Evolutionary conservation across 371 early-diverging fungal species (phyloP), one percentile per base, ranked within the genome.

Genomic region (Circinella minor): DNA sequence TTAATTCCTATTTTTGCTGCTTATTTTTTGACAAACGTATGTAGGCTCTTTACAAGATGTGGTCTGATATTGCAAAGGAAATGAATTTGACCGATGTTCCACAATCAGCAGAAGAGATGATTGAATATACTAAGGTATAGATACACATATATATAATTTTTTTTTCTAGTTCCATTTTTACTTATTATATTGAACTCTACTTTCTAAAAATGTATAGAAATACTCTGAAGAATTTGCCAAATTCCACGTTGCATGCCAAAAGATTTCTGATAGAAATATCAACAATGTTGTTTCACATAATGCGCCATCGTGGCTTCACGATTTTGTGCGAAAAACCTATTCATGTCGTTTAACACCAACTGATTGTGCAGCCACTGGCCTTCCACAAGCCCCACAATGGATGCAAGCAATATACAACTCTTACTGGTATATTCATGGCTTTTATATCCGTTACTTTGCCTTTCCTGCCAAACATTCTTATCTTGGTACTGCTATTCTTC

Each of bases 11-110:
- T 27, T 27, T 27, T 27, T 27, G 2, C 27, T 2, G 2, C 2
- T 54, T 54, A 54, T n/a, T 54, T 13, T 6, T 4, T 6, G 15
- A n/a, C 20, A 54, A 18, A 6, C 54, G 34, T 27, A 57, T 55
- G n/a, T 51, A 68, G 61, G 78, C 78, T 10, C 68, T 76, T 48
- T 83, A 75, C 57, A 77, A 71, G 10, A 69, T 84, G 1, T 88
- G 87, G 87, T 68, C 68, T 27, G 70, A 75, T 47, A 70, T 77
- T 63, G 85, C 84, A 0, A 57, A 65, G 10, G 68, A 70, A 14
- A 83, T 87, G 85, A 74, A 76, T 3, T 82, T 89, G 36, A 74
- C 83, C 61, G 76, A 82, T 70, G 84, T 86, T 46, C 89, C 86
- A 5, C 70, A 71, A 8, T 77, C 85, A 8, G 20, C 73, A 5